Percentiles rank a stretch among this genome's conserved stretches.
Evolutionary conservation across 2,329 filamentous ascomycete genomes (phyloP).

Genomic region (Botrytis deweyae): DNA sequence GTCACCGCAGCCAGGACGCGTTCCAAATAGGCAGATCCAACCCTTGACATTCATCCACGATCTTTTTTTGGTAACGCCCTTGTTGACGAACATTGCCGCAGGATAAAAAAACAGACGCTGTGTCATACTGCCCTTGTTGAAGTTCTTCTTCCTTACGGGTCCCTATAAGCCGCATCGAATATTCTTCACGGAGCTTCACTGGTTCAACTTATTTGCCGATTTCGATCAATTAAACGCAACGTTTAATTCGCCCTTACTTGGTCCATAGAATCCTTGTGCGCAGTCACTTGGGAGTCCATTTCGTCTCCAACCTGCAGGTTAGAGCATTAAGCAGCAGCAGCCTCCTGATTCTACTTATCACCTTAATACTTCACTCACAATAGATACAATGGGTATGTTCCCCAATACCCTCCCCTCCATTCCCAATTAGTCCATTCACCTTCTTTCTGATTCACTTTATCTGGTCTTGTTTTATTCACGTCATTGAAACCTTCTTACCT

Average conservation of each 20-base stretch:
- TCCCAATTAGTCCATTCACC: slow-evolving; percentile 21
- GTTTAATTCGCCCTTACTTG: slow-evolving; percentile 23
- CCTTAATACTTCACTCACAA: slow-evolving; percentile 22
- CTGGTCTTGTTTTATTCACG: slow-evolving; percentile 13
- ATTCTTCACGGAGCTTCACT: slow-evolving; percentile 17
- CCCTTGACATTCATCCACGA: slow-evolving; percentile 10
- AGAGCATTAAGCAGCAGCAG: slow-evolving; percentile 24
- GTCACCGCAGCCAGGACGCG: slow-evolving; percentile 18
- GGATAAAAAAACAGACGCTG: slow-evolving; percentile 21
- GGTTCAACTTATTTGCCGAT: slow-evolving; percentile 19
- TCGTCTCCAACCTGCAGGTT: slow-evolving; percentile 23
- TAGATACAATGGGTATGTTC: slow-evolving; percentile 24
- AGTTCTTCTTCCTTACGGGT: slow-evolving; percentile 21
- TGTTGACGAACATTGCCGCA: slow-evolving; percentile 22
- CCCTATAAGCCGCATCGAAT: slow-evolving; percentile 19
- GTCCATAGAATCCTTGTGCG: slow-evolving; percentile 23
- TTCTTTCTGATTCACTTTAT: slow-evolving; percentile 21
- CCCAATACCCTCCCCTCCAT: slow-evolving; percentile 18
- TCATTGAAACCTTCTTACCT: slow-evolving; percentile 8
- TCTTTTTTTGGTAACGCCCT: slow-evolving; percentile 17
- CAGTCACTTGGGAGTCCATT: slow-evolving; percentile 23
- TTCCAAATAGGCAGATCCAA: slow-evolving; percentile 19
- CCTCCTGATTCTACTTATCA: slow-evolving; percentile 23
- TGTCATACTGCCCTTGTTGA: slow-evolving; percentile 21
- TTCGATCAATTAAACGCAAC: slow-evolving; percentile 20